phyloP scores from a whole-genome alignment of 2,329 filamentous ascomycete species.

The Paraphaeosphaeria sporulosa region DNA sequence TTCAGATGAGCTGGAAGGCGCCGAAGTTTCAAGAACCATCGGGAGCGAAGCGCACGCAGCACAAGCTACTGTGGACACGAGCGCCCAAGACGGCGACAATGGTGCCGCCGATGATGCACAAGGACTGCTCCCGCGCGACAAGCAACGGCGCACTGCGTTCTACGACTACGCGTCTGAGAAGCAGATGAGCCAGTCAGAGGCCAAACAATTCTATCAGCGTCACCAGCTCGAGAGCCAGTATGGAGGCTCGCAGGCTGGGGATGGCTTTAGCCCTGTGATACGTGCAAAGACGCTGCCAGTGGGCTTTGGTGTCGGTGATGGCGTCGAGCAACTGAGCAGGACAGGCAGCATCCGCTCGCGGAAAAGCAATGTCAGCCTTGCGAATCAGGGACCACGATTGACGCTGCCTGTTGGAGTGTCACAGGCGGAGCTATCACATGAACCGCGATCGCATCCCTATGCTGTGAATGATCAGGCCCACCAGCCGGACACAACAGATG shows the following conservation, averaged over 20 bases:
- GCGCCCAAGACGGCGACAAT: conserved; percentile 35
- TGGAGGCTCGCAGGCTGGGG: conserved; percentile 51
- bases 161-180: conserved; percentile 95
- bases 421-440: conserved; percentile 41
- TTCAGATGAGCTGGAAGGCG: conserved; percentile 35
- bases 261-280: conserved; percentile 51
- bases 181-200: conserved; percentile 91
- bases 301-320: conserved; percentile 48
- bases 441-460: conserved; percentile 29
- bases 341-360: conserved; percentile 54
- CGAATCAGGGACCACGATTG: conserved; percentile 36
- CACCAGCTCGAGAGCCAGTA: conserved; percentile 71
- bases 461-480: conserved; percentile 21
- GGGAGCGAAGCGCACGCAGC: conserved; percentile 29
- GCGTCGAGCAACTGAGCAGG: conserved; percentile 43
- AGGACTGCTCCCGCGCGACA: conserved; percentile 56
- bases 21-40: conserved; percentile 23
- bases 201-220: conserved; percentile 94
- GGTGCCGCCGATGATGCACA: conserved; percentile 33
- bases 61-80: conserved; percentile 31
- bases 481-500: conserved; percentile 29
- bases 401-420: conserved; percentile 38
- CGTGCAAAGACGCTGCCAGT: conserved; percentile 55
- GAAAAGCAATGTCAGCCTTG: conserved; percentile 47
- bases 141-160: conserved; percentile 77